These are phyloP conservation scores for Irpex rosettiformis DNA, from an alignment of 1,284 basidiomycete species.

Conservation along the genomic window DNA sequence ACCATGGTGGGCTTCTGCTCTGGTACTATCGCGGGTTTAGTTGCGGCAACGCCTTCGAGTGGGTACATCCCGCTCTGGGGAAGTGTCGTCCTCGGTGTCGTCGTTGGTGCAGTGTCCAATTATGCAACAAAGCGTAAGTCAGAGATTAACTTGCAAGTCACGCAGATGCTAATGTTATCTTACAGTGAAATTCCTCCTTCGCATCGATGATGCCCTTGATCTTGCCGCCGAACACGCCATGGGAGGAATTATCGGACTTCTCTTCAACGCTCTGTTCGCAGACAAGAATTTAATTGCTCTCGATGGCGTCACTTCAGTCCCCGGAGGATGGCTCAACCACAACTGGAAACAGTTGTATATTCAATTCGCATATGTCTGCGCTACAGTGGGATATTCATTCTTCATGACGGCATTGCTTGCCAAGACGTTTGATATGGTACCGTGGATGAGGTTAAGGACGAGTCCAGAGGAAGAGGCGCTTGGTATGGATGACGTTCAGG, in stretches of 20 bases:
- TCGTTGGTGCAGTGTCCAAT: slow-evolving; percentile 78
- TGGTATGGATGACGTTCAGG: slow-evolving; percentile 88
- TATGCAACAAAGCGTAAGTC: slow-evolving; percentile 80
- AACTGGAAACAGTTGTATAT: slow-evolving; percentile 80
- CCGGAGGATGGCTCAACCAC: slow-evolving; percentile 70
- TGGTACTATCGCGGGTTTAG: slow-evolving; percentile 85
- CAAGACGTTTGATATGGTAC: slow-evolving; percentile 73
- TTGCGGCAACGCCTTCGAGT: slow-evolving; percentile 86
- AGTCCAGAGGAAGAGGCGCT: slow-evolving; percentile 77
- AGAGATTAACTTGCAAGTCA: slow-evolving; percentile 6
- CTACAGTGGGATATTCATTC: slow-evolving; percentile 64
- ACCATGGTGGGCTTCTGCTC: slow-evolving; percentile 84
- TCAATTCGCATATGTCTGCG: slow-evolving; percentile 81
- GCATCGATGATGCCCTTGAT: slow-evolving; percentile 83
- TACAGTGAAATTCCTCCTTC: slow-evolving; percentile 62
- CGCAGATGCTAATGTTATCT: slow-evolving; percentile 12
- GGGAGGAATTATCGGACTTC: slow-evolving; percentile 82
- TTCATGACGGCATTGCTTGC: slow-evolving; percentile 66
- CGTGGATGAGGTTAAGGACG: slow-evolving; percentile 72
- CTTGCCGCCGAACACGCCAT: slow-evolving; percentile 90
- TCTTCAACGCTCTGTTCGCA: slow-evolving; percentile 81
- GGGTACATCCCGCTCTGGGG: slow-evolving; percentile 67
- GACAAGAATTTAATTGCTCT: slow-evolving; percentile 57
- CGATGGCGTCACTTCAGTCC: slow-evolving; percentile 68
- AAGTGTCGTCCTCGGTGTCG: slow-evolving; percentile 74